These are phyloP conservation scores for Coemansia pectinata DNA, from an alignment of 192 early-diverging fungal genomes.

Conservation along the genomic window DNA sequence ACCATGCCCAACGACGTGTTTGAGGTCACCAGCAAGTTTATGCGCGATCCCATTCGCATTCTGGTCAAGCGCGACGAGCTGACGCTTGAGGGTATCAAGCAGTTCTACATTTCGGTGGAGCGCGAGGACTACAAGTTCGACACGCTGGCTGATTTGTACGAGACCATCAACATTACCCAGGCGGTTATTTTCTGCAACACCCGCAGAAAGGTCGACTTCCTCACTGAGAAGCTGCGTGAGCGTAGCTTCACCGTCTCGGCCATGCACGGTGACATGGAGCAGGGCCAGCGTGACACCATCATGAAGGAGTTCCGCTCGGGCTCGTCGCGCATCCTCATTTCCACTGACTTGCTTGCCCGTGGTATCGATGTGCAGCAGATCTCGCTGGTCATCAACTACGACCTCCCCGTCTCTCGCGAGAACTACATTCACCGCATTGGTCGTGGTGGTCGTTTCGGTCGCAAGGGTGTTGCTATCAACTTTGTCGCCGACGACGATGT, in stretches of 20 bases:
- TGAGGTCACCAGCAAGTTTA: conserved; percentile 96
- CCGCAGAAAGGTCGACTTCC: conserved; percentile 98
- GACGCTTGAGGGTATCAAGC: conserved; percentile 93
- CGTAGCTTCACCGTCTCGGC: conserved; percentile 95
- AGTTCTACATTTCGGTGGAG: conserved; percentile 98
- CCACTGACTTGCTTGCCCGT: conserved; percentile 97
- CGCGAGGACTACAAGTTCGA: conserved; percentile 99
- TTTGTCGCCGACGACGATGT: conserved; percentile 98
- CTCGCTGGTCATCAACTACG: conserved; percentile 99
- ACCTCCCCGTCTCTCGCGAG: conserved; percentile 94
- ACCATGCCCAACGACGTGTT: conserved; percentile 96
- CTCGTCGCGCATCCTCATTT: conserved; percentile 93
- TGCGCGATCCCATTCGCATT: conserved; percentile 98
- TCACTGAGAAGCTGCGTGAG: conserved; percentile 93
- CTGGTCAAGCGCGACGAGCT: conserved; percentile 98
- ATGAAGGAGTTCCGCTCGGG: conserved; percentile 99
- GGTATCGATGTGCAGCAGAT: conserved; percentile 99
- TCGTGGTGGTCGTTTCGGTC: conserved; percentile 99
- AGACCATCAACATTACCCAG: conserved; percentile 97
- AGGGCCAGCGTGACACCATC: conserved; percentile 91
- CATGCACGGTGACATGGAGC: conserved; percentile 99
- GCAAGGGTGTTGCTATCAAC: conserved; percentile 99
- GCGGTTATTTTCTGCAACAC: conserved; percentile 99
- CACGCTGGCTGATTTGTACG: conserved; percentile 97
- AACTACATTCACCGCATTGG: conserved; percentile 99